Evolutionary conservation across 108 stramenopile genomes (phyloP), one percentile per base, ranked within the genome.

Genomic region (Heterococcus sp.): DNA sequence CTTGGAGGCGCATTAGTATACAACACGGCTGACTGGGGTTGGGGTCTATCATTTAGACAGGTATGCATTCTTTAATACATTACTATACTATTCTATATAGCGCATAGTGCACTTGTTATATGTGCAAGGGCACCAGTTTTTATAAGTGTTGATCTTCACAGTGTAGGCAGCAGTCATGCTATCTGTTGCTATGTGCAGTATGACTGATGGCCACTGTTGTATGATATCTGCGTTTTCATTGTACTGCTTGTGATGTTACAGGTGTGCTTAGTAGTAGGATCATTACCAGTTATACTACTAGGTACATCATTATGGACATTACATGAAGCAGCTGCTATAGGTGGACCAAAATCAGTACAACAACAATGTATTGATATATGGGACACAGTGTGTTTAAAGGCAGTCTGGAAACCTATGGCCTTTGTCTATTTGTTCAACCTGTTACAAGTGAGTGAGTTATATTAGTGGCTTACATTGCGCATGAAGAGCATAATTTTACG

Each of bases 351-450:
- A 21, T 14, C 46, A 21, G 46, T 58, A 8, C 14, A 8, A 21
- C 46, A 58, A 21, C 46, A 58, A 21, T 58, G 46, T 21, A 2
- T 65, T 31, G 89, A 91, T 27, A 85, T 91, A 27, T 90, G 90
- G 86, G 38, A 89, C 34, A 91, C 89, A 1, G 86, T 89, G 8
- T 86, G 87, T 58, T 83, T 90, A 27, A 66, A 85, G 75, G 81
- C 85, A 14, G 89, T 89, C 35, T 89, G 87, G 87, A 68, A 83
- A 38, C 89, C 89, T 31, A 87, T 89, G 86, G 79, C 85, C 32
- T 89, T 87, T 38, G 78, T 89, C 2, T 89, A 87, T 84, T 14
- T 85, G n/a, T 89, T 76, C 77, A 88, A 88, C 64, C 32, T 88
- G 26, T 78, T 88, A 40, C 87, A 88, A 67, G 74, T 58, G 21